Evolutionary conservation across 2,329 filamentous ascomycete genomes (phyloP).

Genomic region (Verticillium albo-atrum): DNA sequence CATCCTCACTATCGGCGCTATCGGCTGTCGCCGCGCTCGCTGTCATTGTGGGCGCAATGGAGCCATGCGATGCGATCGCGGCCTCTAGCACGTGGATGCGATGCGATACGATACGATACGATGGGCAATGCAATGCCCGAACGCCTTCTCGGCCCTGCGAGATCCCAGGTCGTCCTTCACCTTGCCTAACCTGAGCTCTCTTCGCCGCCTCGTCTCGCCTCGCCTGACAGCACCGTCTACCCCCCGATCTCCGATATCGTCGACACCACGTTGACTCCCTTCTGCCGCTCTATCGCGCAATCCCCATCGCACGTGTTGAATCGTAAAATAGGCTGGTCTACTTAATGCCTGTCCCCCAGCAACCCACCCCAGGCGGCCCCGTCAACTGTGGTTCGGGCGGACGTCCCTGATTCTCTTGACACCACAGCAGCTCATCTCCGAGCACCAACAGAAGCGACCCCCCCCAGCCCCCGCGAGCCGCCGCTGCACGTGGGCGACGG

Average conservation of each 20-base stretch:
- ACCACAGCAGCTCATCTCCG: background rate
- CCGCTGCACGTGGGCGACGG: background rate
- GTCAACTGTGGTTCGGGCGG: background rate
- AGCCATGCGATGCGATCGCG: background rate
- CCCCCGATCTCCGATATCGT: background rate
- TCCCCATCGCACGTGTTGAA: background rate
- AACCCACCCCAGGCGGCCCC: background rate
- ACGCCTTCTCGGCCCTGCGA: background rate
- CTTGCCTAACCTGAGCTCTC: too few species aligned
- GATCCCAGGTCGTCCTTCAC: too few species aligned
- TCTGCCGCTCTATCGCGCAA: background rate
- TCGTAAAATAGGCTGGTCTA: background rate
- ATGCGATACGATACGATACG: background rate
- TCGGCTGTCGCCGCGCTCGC: background rate
- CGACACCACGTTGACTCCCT: background rate
- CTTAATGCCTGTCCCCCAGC: background rate
- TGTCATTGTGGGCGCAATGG: background rate
- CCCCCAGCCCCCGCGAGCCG: background rate
- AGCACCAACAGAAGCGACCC: background rate
- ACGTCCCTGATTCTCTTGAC: background rate
- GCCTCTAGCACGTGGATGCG: background rate
- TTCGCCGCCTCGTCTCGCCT: too few species aligned
- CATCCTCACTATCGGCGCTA: background rate
- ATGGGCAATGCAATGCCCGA: background rate
- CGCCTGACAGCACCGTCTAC: too few species aligned